Conservation (phyloP, 345 rosid species). For the Microthlaspi erraticum region DNA sequence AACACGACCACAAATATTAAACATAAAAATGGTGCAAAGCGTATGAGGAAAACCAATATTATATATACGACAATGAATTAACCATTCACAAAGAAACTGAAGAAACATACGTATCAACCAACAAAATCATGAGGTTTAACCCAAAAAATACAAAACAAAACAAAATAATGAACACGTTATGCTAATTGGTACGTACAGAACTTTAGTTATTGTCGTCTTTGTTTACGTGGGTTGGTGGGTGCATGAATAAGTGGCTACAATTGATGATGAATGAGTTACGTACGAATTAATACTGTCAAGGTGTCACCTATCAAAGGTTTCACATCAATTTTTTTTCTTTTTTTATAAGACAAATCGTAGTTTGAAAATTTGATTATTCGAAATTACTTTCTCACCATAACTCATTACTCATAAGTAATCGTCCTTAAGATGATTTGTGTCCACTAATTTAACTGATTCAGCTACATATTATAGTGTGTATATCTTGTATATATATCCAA, state of each 20-base stretch:
- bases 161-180: not conserved
- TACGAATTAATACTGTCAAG: not conserved
- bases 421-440: constrained; percentile 15
- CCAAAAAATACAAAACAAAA: not conserved
- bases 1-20: not conserved
- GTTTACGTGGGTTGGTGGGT: not conserved
- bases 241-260: not conserved
- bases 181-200: constrained; percentile 8
- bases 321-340: not conserved
- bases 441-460: constrained; percentile 13
- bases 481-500: too few species aligned
- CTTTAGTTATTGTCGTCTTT: constrained; percentile 4
- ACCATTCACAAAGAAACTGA: not conserved
- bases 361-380: not conserved
- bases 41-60: constrained; percentile 8
- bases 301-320: constrained; percentile 2
- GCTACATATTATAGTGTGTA: constrained; percentile 19
- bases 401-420: not conserved
- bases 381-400: not conserved
- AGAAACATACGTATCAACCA: not conserved
- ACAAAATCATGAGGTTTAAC: constrained; percentile 4
- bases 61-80: not conserved
- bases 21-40: not conserved
- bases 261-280: not conserved
- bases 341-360: not conserved